Base-by-base conservation (phyloP, 352 stramenopile genomes). In the Elongisporangium anandrum region DNA sequence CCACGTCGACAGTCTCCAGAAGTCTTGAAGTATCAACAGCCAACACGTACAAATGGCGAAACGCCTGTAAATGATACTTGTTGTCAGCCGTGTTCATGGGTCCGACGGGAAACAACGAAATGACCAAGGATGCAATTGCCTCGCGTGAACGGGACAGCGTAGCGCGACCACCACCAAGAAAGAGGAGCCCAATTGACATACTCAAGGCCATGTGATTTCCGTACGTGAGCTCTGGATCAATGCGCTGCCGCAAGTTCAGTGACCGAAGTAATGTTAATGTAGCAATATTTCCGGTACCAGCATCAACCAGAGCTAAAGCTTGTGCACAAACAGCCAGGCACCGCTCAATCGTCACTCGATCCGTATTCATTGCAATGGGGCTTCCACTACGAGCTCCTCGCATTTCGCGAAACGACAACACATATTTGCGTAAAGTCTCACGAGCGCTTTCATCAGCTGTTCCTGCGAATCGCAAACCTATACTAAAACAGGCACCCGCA, bases 171-270 rank as follows among this genome's bases (percentile, higher is more conserved):
- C 95, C 95, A 23, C 96, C 96, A 4, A 99, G 62, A 60, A 99
- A 99, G 7, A 99, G 76, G 54, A 99, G 72, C 0, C 97, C 97
- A 24, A 99, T 98, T 21, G 96, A 89, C 72, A 96, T 92, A 47
- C 84, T 94, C 50, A 97, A 81, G 15, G 88, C 82, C 93, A 99
- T 98, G 74, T 99, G 96, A 38, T 93, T 97, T 8, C 97, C 97
- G 59, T 98, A 99, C 12, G 85, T 95, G 38, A 98, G 86, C 52
- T 90, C 81, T 3, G 69, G 59, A 47, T 95, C 84, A 4, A 88
- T 77, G n/a, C 80, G 80, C 63, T 93, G 85, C 2, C 85, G 77
- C 51, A 95, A 54, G 24, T 87, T 91, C 58, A 93, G 66, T 2
- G 85, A 88, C 13, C 97, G 95, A 45, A 99, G 77, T 3, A 99